Evolutionary conservation across 768 basidiomycete species (phyloP), one percentile per base, ranked within the genome.

Genomic region (Chalciporus pseudorubinellus): DNA sequence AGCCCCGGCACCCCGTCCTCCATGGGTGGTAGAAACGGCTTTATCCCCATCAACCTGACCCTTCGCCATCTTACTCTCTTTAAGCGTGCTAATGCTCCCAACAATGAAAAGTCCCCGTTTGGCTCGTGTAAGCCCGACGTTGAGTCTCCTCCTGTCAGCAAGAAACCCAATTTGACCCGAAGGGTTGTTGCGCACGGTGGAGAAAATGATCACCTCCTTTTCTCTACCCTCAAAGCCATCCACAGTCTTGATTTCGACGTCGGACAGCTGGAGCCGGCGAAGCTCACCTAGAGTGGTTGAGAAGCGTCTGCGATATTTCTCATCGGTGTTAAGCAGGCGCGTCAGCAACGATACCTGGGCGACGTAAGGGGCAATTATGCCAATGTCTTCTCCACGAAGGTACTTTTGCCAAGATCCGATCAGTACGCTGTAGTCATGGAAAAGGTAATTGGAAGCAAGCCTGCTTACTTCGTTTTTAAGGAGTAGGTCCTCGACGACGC

Each of bases 191-290:
- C 94, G 78, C 44, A 94, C 92, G 3, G 92, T 94, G 38, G 89
- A 92, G 67, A 97, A 94, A 39, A 97, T 77, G 56, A 97, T 89
- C 38, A 95, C 83, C 26, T 92, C 87, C 72, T 95, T 95, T 73
- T 97, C 92, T 40, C 92, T 79, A 12, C 93, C 93, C 68, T 97
- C 92, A 66, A 95, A 97, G 18, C 93, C 93, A 60, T 97, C 93
- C 13, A 97, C 93, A 0, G 93, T 95, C 72, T 89, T 91, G 61
- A 95, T 80, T 68, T 95, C 93, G 46, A 97, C 78, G 46, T 79
- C 66, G 0, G 71, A 62, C 7, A 92, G 67, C 57, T 94, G 84
- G 70, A 79, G 73, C 18, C 77, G 82, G 21, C 91, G 83, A 41
- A 77, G 77, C 13, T 77, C 69, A 19, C 92, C 92, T 20, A 95